Base-by-base conservation (phyloP, 768 basidiomycete species). In the Plicaturopsis crispa region DNA sequence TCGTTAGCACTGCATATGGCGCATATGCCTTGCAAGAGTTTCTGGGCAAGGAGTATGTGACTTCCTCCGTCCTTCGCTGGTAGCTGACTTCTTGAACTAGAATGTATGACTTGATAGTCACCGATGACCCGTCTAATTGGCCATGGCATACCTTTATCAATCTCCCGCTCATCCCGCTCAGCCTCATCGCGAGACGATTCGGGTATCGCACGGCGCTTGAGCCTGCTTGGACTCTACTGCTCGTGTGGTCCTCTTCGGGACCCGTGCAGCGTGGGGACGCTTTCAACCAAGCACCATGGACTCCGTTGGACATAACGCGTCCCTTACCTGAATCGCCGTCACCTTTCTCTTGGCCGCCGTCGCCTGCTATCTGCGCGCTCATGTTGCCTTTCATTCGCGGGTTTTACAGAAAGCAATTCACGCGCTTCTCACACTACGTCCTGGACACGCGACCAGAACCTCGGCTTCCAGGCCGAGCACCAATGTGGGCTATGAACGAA, bases 71-170 rank as follows among this genome's bases (percentile, higher is more conserved):
- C 19, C 24, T 2, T 13, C 4, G 33, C 5, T 31, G 35, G 19
- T 11, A 20, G n/a, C 22, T 36, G 17, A 24, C 24, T 16, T 38
- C 31, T 26, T 33, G 17, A 23, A 41, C 8, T 44, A 76, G 74
- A 53, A 77, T 84, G 72, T 84, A 71, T 49, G 67, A 76, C 36
- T 45, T 75, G 14, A 63, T 87, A 23, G 56, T 88, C 12, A 76
- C 81, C 0, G 71, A 81, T 43, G 80, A 88, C 50, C 78, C 78
- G 1, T 60, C 63, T 28, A 74, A 78, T 38, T 89, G 86, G 86
- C 78, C 82, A 1, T 79, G 77, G 74, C 73, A 78, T 32, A 80
- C 83, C 24, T 84, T 72, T 60, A 54, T 85, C 52, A 80, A 87
- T 53, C 75, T 89, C 12, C 84, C 83, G 5, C 56, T 82, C 23